Conservation (phyloP, 306 rosid species). For the Ormosia emarginata region DNA sequence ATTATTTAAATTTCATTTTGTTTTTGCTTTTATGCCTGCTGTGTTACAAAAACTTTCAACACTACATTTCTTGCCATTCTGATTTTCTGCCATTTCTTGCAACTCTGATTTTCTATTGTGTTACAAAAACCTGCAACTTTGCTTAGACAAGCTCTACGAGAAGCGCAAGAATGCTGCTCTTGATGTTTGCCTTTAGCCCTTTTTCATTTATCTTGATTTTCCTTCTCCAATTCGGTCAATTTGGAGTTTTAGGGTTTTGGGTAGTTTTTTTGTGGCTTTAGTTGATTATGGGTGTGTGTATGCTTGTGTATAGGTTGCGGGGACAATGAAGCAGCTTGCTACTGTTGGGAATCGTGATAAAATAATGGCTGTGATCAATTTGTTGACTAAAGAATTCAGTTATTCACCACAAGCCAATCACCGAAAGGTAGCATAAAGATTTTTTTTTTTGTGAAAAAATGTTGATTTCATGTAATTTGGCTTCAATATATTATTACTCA, state of each 20-base stretch:
- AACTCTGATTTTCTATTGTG: too few relatives aligned
- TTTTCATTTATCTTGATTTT: background rate
- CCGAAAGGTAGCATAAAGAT: constrained; percentile 61
- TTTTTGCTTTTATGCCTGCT: too few relatives aligned
- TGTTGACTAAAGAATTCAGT: constrained; percentile 72
- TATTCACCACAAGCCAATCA: constrained; percentile 85
- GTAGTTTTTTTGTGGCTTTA: constrained; percentile 24
- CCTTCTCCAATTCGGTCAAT: constrained; percentile 10
- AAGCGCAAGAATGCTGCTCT: constrained; percentile 99
- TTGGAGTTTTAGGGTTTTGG: constrained; percentile 47
- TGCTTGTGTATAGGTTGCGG: constrained; percentile 65
- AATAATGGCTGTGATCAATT: constrained; percentile 75
- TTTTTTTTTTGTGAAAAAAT: background rate
- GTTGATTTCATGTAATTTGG: constrained; percentile 11
- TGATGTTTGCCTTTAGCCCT: constrained; percentile 52
- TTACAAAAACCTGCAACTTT: too few relatives aligned
- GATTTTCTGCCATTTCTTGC: too few relatives aligned
- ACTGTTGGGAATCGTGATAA: constrained; percentile 74
- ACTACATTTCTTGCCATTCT: too few relatives aligned
- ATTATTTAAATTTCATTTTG: too few relatives aligned
- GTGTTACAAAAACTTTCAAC: too few relatives aligned
- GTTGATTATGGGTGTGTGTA: background rate
- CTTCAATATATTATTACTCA: background rate
- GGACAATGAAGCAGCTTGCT: constrained; percentile 83
- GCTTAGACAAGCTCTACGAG: constrained; percentile 96